Percentiles rank a stretch among this genome's conserved stretches.
Conservation (phyloP, 1,284 basidiomycete genomes). For the Malassezia caprae region DNA sequence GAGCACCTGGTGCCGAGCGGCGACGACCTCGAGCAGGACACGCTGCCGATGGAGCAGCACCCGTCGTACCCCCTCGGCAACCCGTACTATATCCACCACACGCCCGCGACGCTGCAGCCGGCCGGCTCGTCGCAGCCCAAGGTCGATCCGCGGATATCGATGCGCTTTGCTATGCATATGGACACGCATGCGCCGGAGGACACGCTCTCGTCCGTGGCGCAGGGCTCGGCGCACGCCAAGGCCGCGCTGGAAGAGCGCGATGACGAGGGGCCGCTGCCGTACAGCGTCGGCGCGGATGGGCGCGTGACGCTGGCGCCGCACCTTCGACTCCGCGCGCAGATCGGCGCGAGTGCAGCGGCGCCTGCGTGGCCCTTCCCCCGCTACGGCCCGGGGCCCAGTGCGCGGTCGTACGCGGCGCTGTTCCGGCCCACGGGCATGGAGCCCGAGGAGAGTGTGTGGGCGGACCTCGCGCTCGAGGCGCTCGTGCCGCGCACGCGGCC, state of each 20-base stretch:
- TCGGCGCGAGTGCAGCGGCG: not conserved
- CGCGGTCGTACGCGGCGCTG: slow-evolving; percentile 23
- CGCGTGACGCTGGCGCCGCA: slow-evolving; percentile 17
- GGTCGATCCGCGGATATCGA: slow-evolving; percentile 10
- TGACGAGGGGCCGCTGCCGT: not conserved
- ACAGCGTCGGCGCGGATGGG: slow-evolving; percentile 3
- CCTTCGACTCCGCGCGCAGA: slow-evolving; percentile 14
- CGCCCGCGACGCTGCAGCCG: slow-evolving; percentile 17
- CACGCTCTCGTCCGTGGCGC: slow-evolving; percentile 7
- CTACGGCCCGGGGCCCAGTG: slow-evolving; percentile 27
- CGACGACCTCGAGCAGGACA: slow-evolving; percentile 33
- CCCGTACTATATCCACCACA: slow-evolving; percentile 17
- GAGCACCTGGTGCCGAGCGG: slow-evolving; percentile 32
- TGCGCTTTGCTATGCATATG: slow-evolving; percentile 9
- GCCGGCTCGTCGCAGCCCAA: slow-evolving; percentile 16
- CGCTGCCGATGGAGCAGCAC: slow-evolving; percentile 36
- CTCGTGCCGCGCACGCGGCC: slow-evolving; percentile 19
- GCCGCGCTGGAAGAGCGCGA: slow-evolving; percentile 8
- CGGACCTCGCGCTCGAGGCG: slow-evolving; percentile 33
- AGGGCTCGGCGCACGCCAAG: slow-evolving; percentile 5
- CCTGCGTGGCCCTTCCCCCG: slow-evolving; percentile 29
- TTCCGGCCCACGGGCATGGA: slow-evolving; percentile 19
- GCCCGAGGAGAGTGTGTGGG: slow-evolving; percentile 26
- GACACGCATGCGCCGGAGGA: slow-evolving; percentile 2
- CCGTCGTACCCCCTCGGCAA: slow-evolving; percentile 37